phyloP scores from a whole-genome alignment of 257 asterid genomes.

The Solanum neorickii region DNA sequence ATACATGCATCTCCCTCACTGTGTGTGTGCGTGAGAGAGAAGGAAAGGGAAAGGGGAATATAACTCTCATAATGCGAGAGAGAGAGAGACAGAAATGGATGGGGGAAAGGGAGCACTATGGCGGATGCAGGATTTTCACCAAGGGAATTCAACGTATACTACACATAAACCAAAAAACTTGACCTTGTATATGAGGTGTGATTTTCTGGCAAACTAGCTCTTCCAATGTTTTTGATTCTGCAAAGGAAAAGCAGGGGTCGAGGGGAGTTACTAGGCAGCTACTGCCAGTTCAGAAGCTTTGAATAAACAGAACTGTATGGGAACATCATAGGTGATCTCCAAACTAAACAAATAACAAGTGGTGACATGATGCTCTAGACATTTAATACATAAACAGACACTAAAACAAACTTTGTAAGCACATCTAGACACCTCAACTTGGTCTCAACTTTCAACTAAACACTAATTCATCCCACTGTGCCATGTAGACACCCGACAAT shows the following conservation, averaged over 20 bases:
- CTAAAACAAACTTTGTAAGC: neutral
- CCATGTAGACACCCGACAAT: neutral
- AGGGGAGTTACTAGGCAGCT: neutral
- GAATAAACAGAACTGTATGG: neutral
- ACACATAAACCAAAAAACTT: neutral
- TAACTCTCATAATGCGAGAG: neutral
- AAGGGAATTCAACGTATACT: neutral
- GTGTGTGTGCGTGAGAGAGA: neutral
- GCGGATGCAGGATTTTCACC: neutral
- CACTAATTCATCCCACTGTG: neutral
- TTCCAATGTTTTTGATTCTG: neutral
- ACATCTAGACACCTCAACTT: neutral
- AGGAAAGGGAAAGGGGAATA: neutral
- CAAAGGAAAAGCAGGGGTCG: neutral
- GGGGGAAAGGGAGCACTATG: neutral
- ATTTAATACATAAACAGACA: neutral
- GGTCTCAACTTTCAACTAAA: neutral
- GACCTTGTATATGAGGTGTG: neutral
- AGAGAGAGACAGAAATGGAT: neutral
- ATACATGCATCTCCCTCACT: neutral
- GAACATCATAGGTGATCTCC: neutral
- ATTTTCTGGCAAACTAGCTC: neutral
- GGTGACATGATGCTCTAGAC: neutral
- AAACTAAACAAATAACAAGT: neutral
- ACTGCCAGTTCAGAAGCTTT: neutral